Conservation (phyloP, 2,329 filamentous ascomycete genomes). For the Fusarium armeniacum region DNA sequence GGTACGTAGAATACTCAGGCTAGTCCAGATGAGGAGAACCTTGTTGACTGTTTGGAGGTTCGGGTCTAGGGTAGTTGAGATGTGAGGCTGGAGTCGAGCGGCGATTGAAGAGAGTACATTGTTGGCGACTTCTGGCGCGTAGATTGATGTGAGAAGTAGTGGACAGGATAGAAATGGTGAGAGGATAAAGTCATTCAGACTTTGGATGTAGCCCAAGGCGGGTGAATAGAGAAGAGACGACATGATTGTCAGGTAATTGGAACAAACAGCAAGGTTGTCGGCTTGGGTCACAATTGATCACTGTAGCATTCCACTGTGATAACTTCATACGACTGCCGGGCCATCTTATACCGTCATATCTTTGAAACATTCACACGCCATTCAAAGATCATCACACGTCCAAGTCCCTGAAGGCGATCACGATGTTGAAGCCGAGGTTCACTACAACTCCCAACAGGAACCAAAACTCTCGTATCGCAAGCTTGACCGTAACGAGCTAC, state of each 20-base stretch:
- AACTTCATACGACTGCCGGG: background rate
- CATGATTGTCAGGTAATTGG: constrained; percentile 15
- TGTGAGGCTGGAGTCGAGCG: constrained; percentile 16
- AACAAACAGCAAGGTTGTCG: background rate
- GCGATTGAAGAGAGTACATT: constrained; percentile 25
- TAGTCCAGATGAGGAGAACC: constrained; percentile 43
- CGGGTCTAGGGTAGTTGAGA: constrained; percentile 26
- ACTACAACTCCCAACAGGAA: background rate
- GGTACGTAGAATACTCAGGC: constrained; percentile 42
- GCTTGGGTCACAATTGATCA: background rate
- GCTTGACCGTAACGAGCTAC: constrained; percentile 33
- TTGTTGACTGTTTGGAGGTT: constrained; percentile 15
- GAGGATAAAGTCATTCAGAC: constrained; percentile 14
- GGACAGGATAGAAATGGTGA: constrained; percentile 43
- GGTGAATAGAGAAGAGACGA: constrained; percentile 46
- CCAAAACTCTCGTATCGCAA: constrained; percentile 20
- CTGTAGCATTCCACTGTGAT: background rate
- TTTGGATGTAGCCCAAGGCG: constrained; percentile 18
- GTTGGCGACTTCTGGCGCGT: constrained; percentile 32
- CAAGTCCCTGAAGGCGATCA: constrained; percentile 2
- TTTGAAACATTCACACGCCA: background rate
- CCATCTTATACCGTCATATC: constrained; percentile 17
- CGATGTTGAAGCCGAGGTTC: constrained; percentile 22
- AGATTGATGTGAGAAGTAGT: constrained; percentile 32
- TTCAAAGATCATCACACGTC: background rate